Evolutionary conservation across 257 asterid species (phyloP), one percentile per base, ranked within the genome.

Genomic region (Fraxinus quadrangulata): DNA sequence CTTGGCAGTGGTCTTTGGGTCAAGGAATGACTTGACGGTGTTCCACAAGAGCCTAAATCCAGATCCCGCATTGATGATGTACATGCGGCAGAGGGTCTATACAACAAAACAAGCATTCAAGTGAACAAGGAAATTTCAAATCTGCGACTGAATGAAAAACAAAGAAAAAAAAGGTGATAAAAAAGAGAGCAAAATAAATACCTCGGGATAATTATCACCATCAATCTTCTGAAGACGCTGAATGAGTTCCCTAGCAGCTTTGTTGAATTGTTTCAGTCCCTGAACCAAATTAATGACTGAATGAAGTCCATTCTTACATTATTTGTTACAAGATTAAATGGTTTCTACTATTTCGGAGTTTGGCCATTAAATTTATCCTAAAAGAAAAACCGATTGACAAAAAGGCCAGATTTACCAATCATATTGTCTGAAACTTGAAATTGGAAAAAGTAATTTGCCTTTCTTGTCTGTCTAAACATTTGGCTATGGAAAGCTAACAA

Each of bases 1-100:
- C 90, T 96, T 96, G 66, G 97, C 87, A 17, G 99, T 93, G 87
- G 98, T 96, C 82, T 96, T 96, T 7, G 99, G 97, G 83, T 96
- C 98, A 71, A 96, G 98, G 84, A 96, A 96, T 16, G 97, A 89
- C 86, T 96, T 96, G 67, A 96, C 89, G 0, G 97, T 93, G 90
- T 88, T 92, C 99, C 99, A 96, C 86, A 93, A 84, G 79, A 96
- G 92, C 94, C 98, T 90, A 79, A 93, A 96, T 73, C 99, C 99
- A 0, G 97, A 90, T 14, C 99, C 99, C 13, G 98, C 99, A 51
- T 96, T 93, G 94, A 96, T 90, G 75, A 96, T 96, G 84, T 81
- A 96, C 99, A 96, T 96, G 72, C 96, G 97, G 79, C 85, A 89
- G 71, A 96, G 87, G 28, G 96, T 90, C 99, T 96, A 82, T 36